phyloP scores from a whole-genome alignment of 768 basidiomycete species.

The Agrocybe chaxingu region DNA sequence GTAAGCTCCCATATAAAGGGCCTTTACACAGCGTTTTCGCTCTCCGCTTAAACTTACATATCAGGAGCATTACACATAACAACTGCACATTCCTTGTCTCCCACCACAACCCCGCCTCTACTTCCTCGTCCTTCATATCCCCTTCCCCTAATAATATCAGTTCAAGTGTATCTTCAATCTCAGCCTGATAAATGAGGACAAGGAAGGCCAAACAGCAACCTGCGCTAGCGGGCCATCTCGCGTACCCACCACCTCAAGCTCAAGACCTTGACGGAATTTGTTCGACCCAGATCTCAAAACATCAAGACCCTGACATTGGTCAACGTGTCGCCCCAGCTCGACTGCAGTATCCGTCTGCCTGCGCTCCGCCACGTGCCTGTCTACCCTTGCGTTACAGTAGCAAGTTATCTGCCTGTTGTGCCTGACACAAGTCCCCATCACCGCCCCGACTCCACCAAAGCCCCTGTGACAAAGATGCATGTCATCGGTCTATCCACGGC shows the following conservation, averaged over 20 bases:
- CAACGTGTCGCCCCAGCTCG: conserved; percentile 72
- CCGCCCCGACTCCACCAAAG: conserved; percentile 26
- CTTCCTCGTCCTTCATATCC: no score
- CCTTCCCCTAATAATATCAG: no score
- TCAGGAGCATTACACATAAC: no score
- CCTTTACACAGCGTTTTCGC: no score
- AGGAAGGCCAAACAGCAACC: conserved; percentile 57
- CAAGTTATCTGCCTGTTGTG: conserved; percentile 79
- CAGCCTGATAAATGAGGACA: no score
- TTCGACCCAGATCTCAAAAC: conserved; percentile 62
- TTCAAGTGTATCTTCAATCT: no score
- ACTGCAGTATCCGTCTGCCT: conserved; percentile 47
- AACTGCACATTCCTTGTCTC: no score
- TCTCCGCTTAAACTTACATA: no score
- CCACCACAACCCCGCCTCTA: no score
- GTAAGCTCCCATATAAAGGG: no score
- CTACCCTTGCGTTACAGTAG: conserved; percentile 73
- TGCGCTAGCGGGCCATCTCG: conserved; percentile 89
- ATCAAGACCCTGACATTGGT: conserved; percentile 86
- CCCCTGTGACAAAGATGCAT: conserved; percentile 73
- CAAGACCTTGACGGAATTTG: conserved; percentile 61
- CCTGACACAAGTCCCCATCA: conserved; percentile 65
- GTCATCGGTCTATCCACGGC: conserved; percentile 82
- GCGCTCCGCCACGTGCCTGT: conserved; percentile 53
- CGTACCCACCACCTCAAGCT: conserved; percentile 75